phyloP scores from a whole-genome alignment of 2,329 filamentous ascomycete species.

The Neocatenulostroma microsporum region DNA sequence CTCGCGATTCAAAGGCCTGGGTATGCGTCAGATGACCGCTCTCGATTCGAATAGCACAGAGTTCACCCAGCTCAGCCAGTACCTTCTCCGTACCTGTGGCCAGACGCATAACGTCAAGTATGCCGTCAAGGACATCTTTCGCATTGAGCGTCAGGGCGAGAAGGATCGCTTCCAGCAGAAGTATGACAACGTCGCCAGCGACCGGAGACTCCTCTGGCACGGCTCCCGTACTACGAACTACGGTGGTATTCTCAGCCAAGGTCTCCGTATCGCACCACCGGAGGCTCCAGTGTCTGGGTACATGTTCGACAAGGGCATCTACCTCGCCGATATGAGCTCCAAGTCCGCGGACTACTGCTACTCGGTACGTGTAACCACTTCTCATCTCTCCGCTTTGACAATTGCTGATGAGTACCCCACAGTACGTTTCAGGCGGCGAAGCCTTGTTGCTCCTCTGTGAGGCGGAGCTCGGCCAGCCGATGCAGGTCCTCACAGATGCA shows the following conservation, averaged over 20 bases:
- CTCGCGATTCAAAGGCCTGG: constrained; percentile 61
- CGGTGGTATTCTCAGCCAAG: constrained; percentile 78
- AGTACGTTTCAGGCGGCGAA: constrained; percentile 53
- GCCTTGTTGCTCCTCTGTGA: constrained; percentile 76
- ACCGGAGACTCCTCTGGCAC: constrained; percentile 78
- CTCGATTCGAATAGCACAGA: constrained; percentile 54
- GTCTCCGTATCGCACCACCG: constrained; percentile 75
- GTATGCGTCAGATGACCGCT: constrained; percentile 67
- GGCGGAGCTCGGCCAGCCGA: constrained; percentile 68
- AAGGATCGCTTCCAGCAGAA: constrained; percentile 55
- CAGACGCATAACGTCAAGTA: constrained; percentile 57
- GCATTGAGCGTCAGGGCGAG: constrained; percentile 69
- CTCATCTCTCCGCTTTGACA: no score
- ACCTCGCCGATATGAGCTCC: constrained; percentile 74
- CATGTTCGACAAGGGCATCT: constrained; percentile 86
- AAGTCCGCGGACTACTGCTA: constrained; percentile 79
- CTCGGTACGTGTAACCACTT: constrained; percentile 8
- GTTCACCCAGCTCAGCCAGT: constrained; percentile 56
- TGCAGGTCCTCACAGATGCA: constrained; percentile 53
- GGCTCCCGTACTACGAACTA: constrained; percentile 80
- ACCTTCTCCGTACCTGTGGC: constrained; percentile 60
- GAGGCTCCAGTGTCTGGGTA: constrained; percentile 59
- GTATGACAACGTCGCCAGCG: constrained; percentile 47
- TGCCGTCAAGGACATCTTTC: constrained; percentile 67
- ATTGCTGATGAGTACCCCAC: constrained; percentile 20